Evolutionary conservation across 495 filamentous ascomycete genomes (phyloP).

Genomic region (Daldinia bambusicola): DNA sequence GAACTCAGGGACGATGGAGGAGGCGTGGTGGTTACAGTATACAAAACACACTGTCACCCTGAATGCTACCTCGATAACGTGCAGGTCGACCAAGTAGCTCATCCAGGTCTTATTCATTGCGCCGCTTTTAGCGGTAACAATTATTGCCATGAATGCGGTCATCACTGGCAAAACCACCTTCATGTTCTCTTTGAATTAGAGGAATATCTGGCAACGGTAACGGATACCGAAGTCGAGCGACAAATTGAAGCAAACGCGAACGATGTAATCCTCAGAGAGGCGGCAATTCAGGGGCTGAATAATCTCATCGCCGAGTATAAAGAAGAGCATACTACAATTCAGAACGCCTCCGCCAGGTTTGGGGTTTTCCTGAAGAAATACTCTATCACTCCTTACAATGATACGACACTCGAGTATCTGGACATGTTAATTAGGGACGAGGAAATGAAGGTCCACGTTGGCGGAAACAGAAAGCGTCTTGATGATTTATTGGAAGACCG

Average conservation of each 20-base stretch:
- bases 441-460: neutral
- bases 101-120: neutral
- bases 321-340: constrained; percentile 47
- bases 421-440: constrained; percentile 49
- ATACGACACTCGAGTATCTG: constrained; percentile 54
- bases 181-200: constrained; percentile 48
- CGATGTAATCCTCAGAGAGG: constrained; percentile 22
- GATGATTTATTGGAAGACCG: neutral
- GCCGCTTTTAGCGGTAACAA: neutral
- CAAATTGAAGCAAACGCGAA: constrained; percentile 41
- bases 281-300: neutral
- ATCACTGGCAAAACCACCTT: constrained; percentile 52
- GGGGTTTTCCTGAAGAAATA: constrained; percentile 52
- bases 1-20: neutral
- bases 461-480: neutral
- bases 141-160: constrained; percentile 31
- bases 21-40: neutral
- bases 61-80: neutral
- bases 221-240: constrained; percentile 39
- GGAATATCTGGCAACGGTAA: constrained; percentile 28
- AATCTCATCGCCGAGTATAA: constrained; percentile 44
- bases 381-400: constrained; percentile 53
- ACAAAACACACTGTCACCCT: neutral
- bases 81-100: neutral
- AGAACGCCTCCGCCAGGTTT: constrained; percentile 51